Base-by-base conservation (phyloP, 768 basidiomycete genomes). In the Amanita phalloides region DNA sequence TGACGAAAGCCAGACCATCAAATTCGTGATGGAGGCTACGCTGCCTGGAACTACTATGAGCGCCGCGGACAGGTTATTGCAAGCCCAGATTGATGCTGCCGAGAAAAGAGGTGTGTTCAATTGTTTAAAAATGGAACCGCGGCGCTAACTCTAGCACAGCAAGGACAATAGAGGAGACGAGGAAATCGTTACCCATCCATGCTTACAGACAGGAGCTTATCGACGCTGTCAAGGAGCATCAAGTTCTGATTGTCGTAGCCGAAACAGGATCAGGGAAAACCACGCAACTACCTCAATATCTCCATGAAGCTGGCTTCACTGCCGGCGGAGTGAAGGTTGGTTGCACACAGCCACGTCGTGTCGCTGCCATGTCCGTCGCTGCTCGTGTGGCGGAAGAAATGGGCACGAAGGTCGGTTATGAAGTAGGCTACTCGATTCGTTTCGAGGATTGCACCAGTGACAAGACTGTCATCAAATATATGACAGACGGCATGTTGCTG, bases 381-480 rank as follows among this genome's bases (percentile, higher is more conserved):
- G 93, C 95, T 13, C 95, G 96, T 71, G 96, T 99, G 13, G 95
- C 96, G 0, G 96, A 98, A 55, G 96, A 99, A 69, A 93, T 98
- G 86, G 96, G 94, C 6, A 88, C 84, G 3, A 88, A 97, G 66
- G 84, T 99, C 37, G 96, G 96, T 8, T 90, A 94, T 59, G 95
- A 98, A 69, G 96, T 99, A 46, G 96, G 96, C n/a, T 99, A 99
- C 67, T 95, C 94, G 32, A 99, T 99, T 59, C 90, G 96, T 30
- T 99, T 99, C 70, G 96, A 99, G 68, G 96, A 99, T 67, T 96
- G 93, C 66, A 99, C 96, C 17, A 96, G 91, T 71, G 93, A 98
- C 74, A 97, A 96, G 73, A 99, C 96, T 3, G 86, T 94, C 41
- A 74, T 99, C 62, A 98, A 99, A 69, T 99, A 99, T 69, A 96